Evolutionary conservation across 1,284 basidiomycete genomes (phyloP).

Genomic region (Puccinia hordei): DNA sequence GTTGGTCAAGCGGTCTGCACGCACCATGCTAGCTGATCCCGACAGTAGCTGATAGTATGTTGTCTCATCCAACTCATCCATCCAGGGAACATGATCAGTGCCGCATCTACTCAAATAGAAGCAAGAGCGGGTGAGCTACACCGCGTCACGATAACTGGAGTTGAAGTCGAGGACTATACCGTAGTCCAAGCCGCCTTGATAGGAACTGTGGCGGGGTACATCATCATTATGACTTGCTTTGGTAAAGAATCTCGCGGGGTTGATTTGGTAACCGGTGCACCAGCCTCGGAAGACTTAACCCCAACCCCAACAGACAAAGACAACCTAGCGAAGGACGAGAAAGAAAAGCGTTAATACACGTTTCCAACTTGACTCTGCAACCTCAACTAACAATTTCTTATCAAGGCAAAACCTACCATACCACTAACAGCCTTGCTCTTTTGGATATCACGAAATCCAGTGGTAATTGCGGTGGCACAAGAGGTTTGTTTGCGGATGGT

Average conservation of each 20-base stretch:
- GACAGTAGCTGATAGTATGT: conserved; percentile 20
- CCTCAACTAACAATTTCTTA: too few relatives aligned
- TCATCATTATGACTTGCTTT: conserved; percentile 56
- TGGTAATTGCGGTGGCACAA: conserved; percentile 19
- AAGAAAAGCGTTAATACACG: neutral
- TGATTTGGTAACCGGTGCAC: conserved; percentile 20
- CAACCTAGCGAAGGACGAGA: neutral
- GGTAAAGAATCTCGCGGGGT: conserved; percentile 54
- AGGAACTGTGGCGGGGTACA: conserved; percentile 63
- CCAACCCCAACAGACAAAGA: neutral
- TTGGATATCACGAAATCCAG: conserved; percentile 12
- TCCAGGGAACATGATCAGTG: conserved; percentile 73
- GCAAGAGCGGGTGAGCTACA: conserved; percentile 66
- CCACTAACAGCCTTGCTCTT: too few relatives aligned
- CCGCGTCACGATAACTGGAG: conserved; percentile 64
- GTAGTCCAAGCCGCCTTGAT: conserved; percentile 81
- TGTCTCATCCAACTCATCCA: conserved; percentile 50
- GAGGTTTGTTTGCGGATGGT: conserved; percentile 44
- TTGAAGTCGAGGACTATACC: conserved; percentile 63
- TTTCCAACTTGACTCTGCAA: too few relatives aligned
- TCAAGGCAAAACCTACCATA: too few relatives aligned
- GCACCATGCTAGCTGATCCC: conserved; percentile 33
- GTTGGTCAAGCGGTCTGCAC: conserved; percentile 64
- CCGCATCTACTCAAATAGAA: conserved; percentile 87
- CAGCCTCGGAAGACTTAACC: neutral